phyloP scores from a whole-genome alignment of 2,329 filamentous ascomycete genomes.

The Alternaria hordeiaustralica region DNA sequence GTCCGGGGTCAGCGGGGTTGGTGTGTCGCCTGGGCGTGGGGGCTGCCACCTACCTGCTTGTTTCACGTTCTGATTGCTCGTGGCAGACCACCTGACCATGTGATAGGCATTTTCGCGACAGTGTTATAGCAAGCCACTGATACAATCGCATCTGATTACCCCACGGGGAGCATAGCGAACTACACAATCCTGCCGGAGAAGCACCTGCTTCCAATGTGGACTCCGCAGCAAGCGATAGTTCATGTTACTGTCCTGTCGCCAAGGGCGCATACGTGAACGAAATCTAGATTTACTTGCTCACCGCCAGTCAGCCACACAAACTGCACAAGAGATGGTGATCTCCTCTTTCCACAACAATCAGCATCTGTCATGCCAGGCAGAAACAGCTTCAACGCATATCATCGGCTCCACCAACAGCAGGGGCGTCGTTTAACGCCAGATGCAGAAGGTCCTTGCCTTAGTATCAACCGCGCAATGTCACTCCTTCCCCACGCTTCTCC shows the following conservation, averaged over 20 bases:
- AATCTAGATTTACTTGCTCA: background rate
- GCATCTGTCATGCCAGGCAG: background rate
- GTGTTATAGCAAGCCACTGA: conserved; percentile 8
- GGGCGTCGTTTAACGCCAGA: background rate
- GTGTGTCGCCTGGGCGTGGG: conserved; percentile 18
- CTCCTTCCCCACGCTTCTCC: conserved; percentile 15
- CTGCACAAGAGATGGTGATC: background rate
- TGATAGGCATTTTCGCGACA: background rate
- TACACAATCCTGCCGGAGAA: conserved; percentile 1
- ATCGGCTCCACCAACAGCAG: conserved; percentile 10
- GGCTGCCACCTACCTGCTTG: conserved; percentile 17
- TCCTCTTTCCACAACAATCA: background rate
- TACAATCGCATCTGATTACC: background rate
- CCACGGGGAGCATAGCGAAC: conserved; percentile 5
- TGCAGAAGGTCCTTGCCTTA: conserved; percentile 7
- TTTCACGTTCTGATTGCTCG: conserved; percentile 3
- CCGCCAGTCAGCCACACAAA: conserved; percentile 10
- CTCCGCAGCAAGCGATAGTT: background rate
- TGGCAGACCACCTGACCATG: conserved; percentile 1
- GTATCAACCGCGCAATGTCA: conserved; percentile 3
- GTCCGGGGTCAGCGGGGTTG: conserved; percentile 23
- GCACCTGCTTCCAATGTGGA: background rate
- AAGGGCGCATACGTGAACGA: conserved; percentile 5
- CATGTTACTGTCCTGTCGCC: background rate
- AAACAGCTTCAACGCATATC: conserved; percentile 6